phyloP scores from a whole-genome alignment of 306 rosid genomes.

The Canavalia gladiata region DNA sequence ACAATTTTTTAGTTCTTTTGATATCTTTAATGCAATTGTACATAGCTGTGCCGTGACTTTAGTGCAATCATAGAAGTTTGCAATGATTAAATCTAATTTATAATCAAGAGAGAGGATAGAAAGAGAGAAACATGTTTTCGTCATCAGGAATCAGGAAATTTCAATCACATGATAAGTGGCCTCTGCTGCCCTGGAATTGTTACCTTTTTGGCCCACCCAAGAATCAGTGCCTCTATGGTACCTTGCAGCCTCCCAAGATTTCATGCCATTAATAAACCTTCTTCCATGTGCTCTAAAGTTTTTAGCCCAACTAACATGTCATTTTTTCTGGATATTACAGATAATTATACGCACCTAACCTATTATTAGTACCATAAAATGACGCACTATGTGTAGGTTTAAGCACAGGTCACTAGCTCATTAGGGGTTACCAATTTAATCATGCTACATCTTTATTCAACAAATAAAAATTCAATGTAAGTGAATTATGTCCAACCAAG shows the following conservation, averaged over 20 bases:
- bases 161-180: conserved; percentile 50
- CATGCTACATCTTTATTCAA: not conserved
- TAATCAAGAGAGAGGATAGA: not conserved
- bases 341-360: conserved; percentile 31
- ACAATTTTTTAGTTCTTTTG: conserved; percentile 7
- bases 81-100: conserved; percentile 35
- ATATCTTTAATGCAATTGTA: conserved; percentile 50
- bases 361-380: conserved; percentile 22
- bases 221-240: conserved; percentile 31
- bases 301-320: conserved; percentile 33
- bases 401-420: not conserved
- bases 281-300: conserved; percentile 42
- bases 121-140: conserved; percentile 18
- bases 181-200: conserved; percentile 48
- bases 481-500: conserved; percentile 28
- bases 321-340: not conserved
- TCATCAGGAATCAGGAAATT: conserved; percentile 24
- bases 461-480: not conserved
- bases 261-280: conserved; percentile 42
- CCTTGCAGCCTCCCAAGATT: conserved; percentile 14
- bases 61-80: conserved; percentile 60
- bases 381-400: conserved; percentile 4
- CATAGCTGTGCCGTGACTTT: conserved; percentile 47
- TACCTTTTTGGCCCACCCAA: conserved; percentile 53
- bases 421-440: not conserved